Evolutionary conservation across 2,329 filamentous ascomycete genomes (phyloP).

Genomic region (Zopfia rhizophila): DNA sequence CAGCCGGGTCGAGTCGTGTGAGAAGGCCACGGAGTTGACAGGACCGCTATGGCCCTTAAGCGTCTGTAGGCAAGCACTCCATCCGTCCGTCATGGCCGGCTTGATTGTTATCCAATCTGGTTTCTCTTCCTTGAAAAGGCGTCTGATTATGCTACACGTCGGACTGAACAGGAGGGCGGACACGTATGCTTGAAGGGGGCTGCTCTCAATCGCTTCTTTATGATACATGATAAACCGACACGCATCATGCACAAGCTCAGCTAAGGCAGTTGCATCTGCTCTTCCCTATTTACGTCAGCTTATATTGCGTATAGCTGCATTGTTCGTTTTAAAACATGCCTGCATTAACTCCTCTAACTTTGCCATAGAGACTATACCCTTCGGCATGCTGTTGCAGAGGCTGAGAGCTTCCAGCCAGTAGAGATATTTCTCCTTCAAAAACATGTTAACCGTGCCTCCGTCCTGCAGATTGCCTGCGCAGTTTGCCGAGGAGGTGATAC

Average conservation of each 20-base stretch:
- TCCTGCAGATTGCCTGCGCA: neutral
- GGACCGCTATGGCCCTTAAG: conserved; percentile 29
- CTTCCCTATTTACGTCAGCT: no score
- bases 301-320: no score
- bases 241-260: conserved; percentile 16
- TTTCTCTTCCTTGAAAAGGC: conserved; percentile 20
- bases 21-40: no score
- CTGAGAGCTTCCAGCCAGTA: no score
- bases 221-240: conserved; percentile 28
- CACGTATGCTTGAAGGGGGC: conserved; percentile 28
- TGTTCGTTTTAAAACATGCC: no score
- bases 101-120: conserved; percentile 21
- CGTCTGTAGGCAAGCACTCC: conserved; percentile 15
- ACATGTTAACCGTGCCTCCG: conserved; percentile 5
- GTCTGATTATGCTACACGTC: conserved; percentile 24
- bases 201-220: conserved; percentile 23
- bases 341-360: neutral
- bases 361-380: neutral
- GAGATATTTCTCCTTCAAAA: neutral
- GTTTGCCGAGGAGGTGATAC: neutral
- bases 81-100: conserved; percentile 18
- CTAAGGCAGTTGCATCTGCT: conserved; percentile 1
- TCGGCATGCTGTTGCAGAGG: neutral
- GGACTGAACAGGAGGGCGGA: conserved; percentile 36
- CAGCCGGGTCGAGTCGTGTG: no score